These are phyloP conservation scores for Truncatella angustata DNA, from an alignment of 2,329 filamentous ascomycete genomes.

Conservation along the genomic window DNA sequence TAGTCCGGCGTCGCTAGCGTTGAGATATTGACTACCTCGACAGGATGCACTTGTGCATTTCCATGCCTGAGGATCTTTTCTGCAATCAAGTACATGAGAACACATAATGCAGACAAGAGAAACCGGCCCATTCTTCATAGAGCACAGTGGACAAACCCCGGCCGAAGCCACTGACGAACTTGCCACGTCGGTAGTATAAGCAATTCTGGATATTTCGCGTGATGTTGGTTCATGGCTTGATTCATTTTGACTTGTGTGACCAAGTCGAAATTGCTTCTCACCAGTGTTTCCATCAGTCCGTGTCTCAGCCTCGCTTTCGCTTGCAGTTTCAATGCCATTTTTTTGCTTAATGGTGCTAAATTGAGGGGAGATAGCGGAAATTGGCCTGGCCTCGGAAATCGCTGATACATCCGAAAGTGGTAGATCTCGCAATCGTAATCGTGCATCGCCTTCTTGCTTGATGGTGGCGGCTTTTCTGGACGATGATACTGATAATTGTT, in stretches of 20 bases:
- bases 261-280: not conserved
- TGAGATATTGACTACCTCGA: constrained; percentile 57
- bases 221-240: not conserved
- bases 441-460: not conserved
- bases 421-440: not conserved
- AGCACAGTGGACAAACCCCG: constrained; percentile 61
- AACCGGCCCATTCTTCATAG: constrained; percentile 55
- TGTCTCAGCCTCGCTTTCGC: not conserved
- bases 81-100: constrained; percentile 63
- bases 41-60: constrained; percentile 58
- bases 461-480: not conserved
- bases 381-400: not conserved
- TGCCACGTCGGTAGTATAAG: no score
- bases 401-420: not conserved
- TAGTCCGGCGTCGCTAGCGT: constrained; percentile 65
- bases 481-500: not conserved
- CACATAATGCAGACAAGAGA: constrained; percentile 66
- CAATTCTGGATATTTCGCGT: no score
- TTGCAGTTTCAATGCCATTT: not conserved
- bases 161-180: not conserved
- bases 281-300: not conserved
- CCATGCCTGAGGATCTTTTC: constrained; percentile 60
- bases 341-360: not conserved
- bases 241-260: not conserved
- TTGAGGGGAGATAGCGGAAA: not conserved